These are phyloP conservation scores for Skeletonema potamos DNA, from an alignment of 108 stramenopile genomes.

Conservation along the genomic window DNA sequence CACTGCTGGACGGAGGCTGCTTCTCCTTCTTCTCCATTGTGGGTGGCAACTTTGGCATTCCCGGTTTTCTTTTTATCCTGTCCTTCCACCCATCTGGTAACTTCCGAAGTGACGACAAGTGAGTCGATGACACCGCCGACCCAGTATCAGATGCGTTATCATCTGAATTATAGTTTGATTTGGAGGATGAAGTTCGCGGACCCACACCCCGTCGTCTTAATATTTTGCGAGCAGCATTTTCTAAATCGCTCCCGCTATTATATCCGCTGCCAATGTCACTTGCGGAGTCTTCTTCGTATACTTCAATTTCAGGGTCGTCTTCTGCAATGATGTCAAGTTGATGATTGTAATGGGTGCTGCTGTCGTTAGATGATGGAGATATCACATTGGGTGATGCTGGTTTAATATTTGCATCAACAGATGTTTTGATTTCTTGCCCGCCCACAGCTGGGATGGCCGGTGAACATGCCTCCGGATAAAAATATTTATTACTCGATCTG, in stretches of 20 bases:
- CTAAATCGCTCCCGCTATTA: slow-evolving; percentile 20
- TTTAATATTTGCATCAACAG: neutral
- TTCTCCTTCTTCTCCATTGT: neutral
- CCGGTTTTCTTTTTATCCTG: slow-evolving; percentile 19
- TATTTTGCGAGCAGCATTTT: slow-evolving; percentile 33
- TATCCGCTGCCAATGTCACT: slow-evolving; percentile 7
- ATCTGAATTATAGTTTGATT: neutral
- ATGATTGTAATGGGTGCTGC: neutral
- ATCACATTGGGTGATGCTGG: too few species aligned
- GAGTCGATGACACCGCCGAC: neutral
- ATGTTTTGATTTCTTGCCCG: neutral
- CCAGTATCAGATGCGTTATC: neutral
- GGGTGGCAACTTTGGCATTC: neutral
- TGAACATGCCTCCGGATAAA: neutral
- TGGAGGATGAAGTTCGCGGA: neutral
- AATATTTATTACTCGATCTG: neutral
- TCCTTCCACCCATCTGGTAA: slow-evolving; percentile 25
- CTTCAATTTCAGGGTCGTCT: slow-evolving; percentile 11
- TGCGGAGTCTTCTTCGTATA: neutral
- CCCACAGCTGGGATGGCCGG: neutral
- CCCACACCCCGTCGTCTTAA: slow-evolving; percentile 7
- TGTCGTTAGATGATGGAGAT: neutral
- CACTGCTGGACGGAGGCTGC: neutral
- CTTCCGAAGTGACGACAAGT: neutral
- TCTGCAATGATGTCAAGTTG: neutral